Base-by-base conservation (phyloP, 1,139 yeast genomes). In the Taphrina sp. region DNA sequence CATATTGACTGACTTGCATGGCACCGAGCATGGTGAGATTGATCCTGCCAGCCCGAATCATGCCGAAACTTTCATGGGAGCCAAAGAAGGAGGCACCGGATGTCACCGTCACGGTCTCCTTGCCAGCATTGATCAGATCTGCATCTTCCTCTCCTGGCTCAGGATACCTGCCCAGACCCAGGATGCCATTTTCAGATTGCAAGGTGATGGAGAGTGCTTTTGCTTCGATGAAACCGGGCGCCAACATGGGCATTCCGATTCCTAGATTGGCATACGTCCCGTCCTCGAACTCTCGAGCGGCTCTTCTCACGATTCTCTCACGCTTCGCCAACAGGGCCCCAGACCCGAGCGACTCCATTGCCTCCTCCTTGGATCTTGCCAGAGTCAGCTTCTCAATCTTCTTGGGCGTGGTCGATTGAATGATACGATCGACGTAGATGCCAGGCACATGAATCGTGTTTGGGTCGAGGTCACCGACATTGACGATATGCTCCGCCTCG, bases 141-240 rank as follows among this genome's bases (percentile, higher is more conserved):
- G 79, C 71, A 60, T 75, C 78, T 53, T 72, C 78, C 61, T 74
- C 66, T 17, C 76, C 78, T 52, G 64, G 64, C 23, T 64, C 61
- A 14, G 80, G 80, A 64, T 74, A 76, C 20, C 76, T 76, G 5
- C 80, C 80, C 47, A 76, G 68, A 2, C 80, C 79, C 19, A 76
- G 69, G 45, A 76, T 68, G 39, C 80, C 80, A 62, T 76, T 76
- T 65, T 76, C 80, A 12, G 76, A 72, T 64, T 76, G 79, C 56
- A 76, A 67, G 2, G 71, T 69, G 37, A 76, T 76, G 31, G 69
- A 65, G 42, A 74, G 67, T n/a, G 14, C 29, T 24, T 64, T 70
- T n/a, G 64, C 63, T 3, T 75, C 71, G 41, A 76, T 63, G 63
- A 68, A 76, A 61, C 66, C 72, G 24, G 79, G 78, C 1, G 77